A percentile compares a stretch with the other conserved stretches of the same genome.
phyloP scores from a whole-genome alignment of 495 filamentous ascomycete species.

The Aspergillus ostianus region DNA sequence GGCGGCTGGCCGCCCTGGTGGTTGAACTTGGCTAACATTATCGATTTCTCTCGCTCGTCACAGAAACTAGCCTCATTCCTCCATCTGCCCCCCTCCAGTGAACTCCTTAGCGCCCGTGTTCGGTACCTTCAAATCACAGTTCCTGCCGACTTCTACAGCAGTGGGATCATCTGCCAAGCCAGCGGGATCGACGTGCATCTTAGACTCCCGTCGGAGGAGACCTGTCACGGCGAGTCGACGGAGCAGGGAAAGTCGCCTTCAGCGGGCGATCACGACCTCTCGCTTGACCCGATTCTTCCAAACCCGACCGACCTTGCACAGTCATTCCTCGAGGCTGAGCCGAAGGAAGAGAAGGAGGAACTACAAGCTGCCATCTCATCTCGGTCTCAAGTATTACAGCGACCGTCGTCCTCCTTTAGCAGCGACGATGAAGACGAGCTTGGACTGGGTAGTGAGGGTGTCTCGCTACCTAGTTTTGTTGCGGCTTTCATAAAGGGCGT shows the following conservation, averaged over 20 bases:
- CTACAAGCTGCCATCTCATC: conserved; percentile 74
- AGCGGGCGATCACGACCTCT: conserved; percentile 12
- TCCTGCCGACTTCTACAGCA: conserved; percentile 77
- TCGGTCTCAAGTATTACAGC: conserved; percentile 50
- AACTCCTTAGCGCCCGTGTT: conserved; percentile 67
- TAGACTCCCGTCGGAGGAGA: conserved; percentile 36
- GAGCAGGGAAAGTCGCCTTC: neutral
- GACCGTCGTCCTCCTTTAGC: conserved; percentile 43
- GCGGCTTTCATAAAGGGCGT: conserved; percentile 81
- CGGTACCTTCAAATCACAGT: conserved; percentile 71
- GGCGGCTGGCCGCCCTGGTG: neutral
- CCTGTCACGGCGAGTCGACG: conserved; percentile 12
- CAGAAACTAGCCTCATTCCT: conserved; percentile 75
- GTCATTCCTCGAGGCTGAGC: conserved; percentile 83
- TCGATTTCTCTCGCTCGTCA: conserved; percentile 4
- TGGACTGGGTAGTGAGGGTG: conserved; percentile 65
- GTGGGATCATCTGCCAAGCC: conserved; percentile 71
- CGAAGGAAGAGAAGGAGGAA: conserved; percentile 67
- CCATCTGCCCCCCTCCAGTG: conserved; percentile 65
- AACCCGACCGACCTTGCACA: conserved; percentile 81
- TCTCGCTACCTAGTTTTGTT: conserved; percentile 79
- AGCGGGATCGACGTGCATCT: conserved; percentile 72
- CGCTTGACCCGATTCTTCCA: conserved; percentile 48
- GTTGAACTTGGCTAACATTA: conserved; percentile 15
- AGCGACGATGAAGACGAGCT: conserved; percentile 63